Percentiles rank a stretch among this genome's conserved stretches.
Evolutionary conservation across 1,139 yeast species (phyloP).

Genomic region (Fermentozyma sake): DNA sequence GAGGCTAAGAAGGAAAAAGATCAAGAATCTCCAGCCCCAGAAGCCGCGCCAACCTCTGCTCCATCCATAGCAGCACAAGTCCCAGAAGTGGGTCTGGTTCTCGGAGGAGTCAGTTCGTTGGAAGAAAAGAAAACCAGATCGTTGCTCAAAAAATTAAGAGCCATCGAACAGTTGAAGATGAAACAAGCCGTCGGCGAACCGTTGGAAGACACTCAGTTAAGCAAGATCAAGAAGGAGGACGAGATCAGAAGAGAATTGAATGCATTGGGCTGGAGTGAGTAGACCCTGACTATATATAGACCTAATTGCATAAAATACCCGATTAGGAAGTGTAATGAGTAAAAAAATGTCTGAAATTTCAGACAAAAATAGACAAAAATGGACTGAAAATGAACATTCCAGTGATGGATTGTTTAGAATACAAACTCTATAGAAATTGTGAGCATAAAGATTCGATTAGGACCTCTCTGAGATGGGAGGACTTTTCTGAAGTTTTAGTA

Average conservation of each 20-base stretch:
- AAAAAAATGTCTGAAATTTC: too few relatives aligned
- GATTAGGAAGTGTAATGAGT: too few relatives aligned
- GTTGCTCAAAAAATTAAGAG: slow-evolving; percentile 85
- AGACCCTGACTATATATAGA: slow-evolving; percentile 3
- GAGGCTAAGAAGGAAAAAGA: slow-evolving; percentile 53
- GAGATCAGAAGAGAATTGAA: slow-evolving; percentile 70
- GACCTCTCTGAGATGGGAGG: too few relatives aligned
- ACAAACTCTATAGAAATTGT: too few relatives aligned
- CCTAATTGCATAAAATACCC: too few relatives aligned
- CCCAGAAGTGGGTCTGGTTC: slow-evolving; percentile 31
- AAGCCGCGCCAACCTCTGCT: slow-evolving; percentile 7
- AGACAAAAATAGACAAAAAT: too few relatives aligned
- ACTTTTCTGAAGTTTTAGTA: too few relatives aligned
- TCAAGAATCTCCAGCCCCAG: slow-evolving; percentile 13
- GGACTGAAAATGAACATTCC: too few relatives aligned
- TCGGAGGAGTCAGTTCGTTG: slow-evolving; percentile 60
- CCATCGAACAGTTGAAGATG: slow-evolving; percentile 84
- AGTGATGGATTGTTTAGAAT: too few relatives aligned
- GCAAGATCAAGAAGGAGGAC: slow-evolving; percentile 83
- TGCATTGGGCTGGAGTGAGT: slow-evolving; percentile 63
- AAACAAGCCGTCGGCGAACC: slow-evolving; percentile 81
- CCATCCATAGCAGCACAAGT: slow-evolving; percentile 15
- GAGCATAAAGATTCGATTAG: too few relatives aligned
- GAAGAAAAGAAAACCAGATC: slow-evolving; percentile 94
- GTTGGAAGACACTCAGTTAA: slow-evolving; percentile 87